Evolutionary conservation across 495 filamentous ascomycete genomes (phyloP).

Genomic region (Podospora sp.): DNA sequence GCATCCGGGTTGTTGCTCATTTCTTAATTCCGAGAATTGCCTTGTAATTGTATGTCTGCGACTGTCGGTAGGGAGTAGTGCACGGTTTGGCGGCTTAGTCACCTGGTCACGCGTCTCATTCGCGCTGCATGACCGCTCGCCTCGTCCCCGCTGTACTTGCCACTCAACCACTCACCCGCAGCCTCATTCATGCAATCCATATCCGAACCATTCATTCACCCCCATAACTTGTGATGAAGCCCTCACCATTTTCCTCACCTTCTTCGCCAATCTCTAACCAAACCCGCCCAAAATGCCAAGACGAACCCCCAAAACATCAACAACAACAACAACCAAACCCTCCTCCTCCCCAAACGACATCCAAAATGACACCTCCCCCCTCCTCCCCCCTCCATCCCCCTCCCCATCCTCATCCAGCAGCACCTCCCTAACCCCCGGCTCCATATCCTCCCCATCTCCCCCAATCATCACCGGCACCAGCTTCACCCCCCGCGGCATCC

Average conservation of each 20-base stretch:
- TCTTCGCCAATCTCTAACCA: not conserved
- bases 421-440: not conserved
- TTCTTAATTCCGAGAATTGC: too few relatives aligned
- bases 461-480: constrained; percentile 47
- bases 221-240: not conserved
- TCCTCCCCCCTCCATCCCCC: constrained; percentile 12
- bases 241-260: not conserved
- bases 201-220: not conserved
- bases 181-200: not conserved
- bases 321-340: not conserved
- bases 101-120: constrained; percentile 8
- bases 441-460: not conserved
- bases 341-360: not conserved
- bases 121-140: not conserved
- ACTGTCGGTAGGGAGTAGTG: not conserved
- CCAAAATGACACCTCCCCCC: not conserved
- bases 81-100: constrained; percentile 13
- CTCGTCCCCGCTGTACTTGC: not conserved
- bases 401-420: not conserved
- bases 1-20: too few relatives aligned
- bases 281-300: not conserved
- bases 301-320: not conserved
- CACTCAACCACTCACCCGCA: constrained; percentile 1
- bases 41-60: too few relatives aligned
- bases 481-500: constrained; percentile 81